Evolutionary conservation across 345 rosid genomes (phyloP).

Genomic region (Cardamine resedifolia): DNA sequence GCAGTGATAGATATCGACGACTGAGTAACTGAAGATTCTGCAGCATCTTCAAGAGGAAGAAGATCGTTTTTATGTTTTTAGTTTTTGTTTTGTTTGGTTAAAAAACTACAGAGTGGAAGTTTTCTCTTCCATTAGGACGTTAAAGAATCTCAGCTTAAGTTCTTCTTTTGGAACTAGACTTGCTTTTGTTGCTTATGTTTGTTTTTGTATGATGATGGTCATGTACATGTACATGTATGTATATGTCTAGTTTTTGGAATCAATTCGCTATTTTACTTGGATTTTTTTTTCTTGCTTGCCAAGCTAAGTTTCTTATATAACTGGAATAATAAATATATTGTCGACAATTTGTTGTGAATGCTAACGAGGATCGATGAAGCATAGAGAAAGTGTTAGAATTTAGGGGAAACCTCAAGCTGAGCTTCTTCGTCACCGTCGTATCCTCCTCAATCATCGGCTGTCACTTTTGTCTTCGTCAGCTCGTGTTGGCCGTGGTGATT

Average conservation of each 20-base stretch:
- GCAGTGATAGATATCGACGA: constrained; percentile 17
- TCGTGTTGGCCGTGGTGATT: neutral
- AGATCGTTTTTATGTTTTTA: neutral
- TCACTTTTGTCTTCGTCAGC: neutral
- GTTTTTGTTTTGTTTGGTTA: neutral
- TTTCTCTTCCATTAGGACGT: too few species aligned
- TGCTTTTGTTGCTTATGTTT: neutral
- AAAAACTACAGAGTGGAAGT: too few species aligned
- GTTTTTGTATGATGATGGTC: neutral
- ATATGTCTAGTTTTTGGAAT: neutral
- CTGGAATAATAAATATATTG: neutral
- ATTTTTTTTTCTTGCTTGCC: too few species aligned
- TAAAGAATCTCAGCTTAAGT: constrained; percentile 20
- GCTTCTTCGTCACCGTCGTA: neutral
- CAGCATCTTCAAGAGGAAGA: too few species aligned
- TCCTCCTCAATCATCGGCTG: neutral
- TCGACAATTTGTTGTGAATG: neutral
- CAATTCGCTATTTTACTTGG: too few species aligned
- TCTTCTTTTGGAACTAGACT: constrained; percentile 1
- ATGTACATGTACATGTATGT: neutral
- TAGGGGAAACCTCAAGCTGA: neutral
- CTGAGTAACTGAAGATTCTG: neutral
- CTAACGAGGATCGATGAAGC: neutral
- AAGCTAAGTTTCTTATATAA: too few species aligned
- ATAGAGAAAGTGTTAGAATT: neutral